Conservation (phyloP, 805 yeast genomes). For the Saccharomyces eubayanus region DNA sequence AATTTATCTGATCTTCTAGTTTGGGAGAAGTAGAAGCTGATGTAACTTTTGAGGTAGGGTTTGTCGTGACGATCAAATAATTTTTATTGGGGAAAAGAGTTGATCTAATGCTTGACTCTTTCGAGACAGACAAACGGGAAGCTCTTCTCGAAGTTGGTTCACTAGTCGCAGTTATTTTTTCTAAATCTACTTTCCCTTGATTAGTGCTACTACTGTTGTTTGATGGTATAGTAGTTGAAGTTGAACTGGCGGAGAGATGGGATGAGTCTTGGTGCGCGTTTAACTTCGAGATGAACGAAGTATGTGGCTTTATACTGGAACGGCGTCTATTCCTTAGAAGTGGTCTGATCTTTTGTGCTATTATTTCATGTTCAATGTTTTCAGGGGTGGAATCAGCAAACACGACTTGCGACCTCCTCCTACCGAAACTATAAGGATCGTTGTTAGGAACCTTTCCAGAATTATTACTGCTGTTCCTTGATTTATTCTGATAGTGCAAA, state of each 20-base stretch:
- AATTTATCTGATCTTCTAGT: constrained; percentile 1
- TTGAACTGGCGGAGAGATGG: constrained; percentile 1
- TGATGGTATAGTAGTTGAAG: constrained; percentile 3
- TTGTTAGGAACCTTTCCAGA: background rate
- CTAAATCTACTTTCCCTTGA: constrained; percentile 10
- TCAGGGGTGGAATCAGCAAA: constrained; percentile 21
- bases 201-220: constrained; percentile 8
- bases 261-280: background rate
- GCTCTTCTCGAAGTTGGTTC: constrained; percentile 28
- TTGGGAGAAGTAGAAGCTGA: background rate
- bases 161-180: constrained; percentile 8
- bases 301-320: background rate
- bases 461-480: constrained; percentile 4
- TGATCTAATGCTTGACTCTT: constrained; percentile 26
- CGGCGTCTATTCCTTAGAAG: constrained; percentile 5
- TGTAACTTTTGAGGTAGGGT: constrained; percentile 34
- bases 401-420: constrained; percentile 24
- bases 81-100: constrained; percentile 31
- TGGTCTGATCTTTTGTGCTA: constrained; percentile 13
- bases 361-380: constrained; percentile 6
- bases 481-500: background rate
- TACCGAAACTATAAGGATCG: constrained; percentile 1
- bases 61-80: constrained; percentile 33
- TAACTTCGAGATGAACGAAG: background rate
- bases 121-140: constrained; percentile 32